These are phyloP conservation scores for Schizothecium vesticola DNA, from an alignment of 495 filamentous ascomycete species.

Conservation along the genomic window DNA sequence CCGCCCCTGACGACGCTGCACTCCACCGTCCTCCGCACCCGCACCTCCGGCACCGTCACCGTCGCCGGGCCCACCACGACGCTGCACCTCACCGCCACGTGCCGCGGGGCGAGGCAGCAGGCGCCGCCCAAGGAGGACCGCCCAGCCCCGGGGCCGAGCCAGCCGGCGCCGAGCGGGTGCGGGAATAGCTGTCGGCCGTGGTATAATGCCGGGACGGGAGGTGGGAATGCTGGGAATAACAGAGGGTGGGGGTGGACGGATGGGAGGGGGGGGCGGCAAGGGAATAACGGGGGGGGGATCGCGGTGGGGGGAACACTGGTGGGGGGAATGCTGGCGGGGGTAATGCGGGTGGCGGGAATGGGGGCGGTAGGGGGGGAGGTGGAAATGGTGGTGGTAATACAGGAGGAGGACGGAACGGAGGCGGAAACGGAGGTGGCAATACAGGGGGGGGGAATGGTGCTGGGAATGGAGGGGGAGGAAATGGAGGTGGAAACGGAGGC, in stretches of 20 bases:
- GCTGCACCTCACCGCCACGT: slow-evolving; percentile 13
- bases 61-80: slow-evolving; percentile 13
- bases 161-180: slow-evolving; percentile 17
- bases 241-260: slow-evolving; percentile 15
- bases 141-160: slow-evolving; percentile 7
- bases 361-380: neutral
- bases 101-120: neutral
- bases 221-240: neutral
- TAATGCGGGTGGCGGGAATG: neutral
- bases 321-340: neutral
- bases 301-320: slow-evolving; percentile 5
- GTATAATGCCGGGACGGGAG: slow-evolving; percentile 5
- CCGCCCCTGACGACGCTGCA: slow-evolving; percentile 8
- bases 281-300: slow-evolving; percentile 5
- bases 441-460: neutral
- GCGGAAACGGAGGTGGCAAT: neutral
- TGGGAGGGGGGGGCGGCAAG: neutral
- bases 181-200: slow-evolving; percentile 20
- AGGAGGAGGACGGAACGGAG: neutral
- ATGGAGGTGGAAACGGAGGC: neutral
- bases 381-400: neutral
- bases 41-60: slow-evolving; percentile 13
- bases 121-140: slow-evolving; percentile 11
- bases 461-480: neutral
- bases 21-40: slow-evolving; percentile 4